phyloP scores from a whole-genome alignment of 2,329 filamentous ascomycete species.

The Coniochaeta prunicola region DNA sequence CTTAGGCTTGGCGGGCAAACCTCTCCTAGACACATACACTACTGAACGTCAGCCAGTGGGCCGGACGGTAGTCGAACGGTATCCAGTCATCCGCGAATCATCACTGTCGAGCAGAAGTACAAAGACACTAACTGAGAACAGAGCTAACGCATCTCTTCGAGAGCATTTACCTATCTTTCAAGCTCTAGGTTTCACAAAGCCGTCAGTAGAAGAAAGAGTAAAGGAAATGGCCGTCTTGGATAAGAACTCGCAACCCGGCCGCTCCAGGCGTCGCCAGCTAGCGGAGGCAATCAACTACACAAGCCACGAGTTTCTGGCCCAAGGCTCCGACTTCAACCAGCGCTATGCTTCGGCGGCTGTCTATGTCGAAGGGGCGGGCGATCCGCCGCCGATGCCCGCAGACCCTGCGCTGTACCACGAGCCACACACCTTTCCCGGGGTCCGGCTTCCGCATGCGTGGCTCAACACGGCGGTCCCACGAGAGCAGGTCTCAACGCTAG shows the following conservation, averaged over 20 bases:
- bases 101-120: too few relatives aligned
- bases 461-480: slow-evolving; percentile 40
- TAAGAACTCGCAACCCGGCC: slow-evolving; percentile 29
- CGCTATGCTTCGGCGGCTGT: slow-evolving; percentile 39
- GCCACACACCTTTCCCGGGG: slow-evolving; percentile 49
- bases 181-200: slow-evolving; percentile 34
- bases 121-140: too few relatives aligned
- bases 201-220: slow-evolving; percentile 27
- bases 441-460: slow-evolving; percentile 56
- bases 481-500: slow-evolving; percentile 45
- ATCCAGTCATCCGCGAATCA: too few relatives aligned
- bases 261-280: slow-evolving; percentile 28
- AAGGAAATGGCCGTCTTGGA: slow-evolving; percentile 28
- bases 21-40: slow-evolving; percentile 37
- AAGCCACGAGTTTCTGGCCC: slow-evolving; percentile 42
- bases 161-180: slow-evolving; percentile 40
- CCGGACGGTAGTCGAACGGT: slow-evolving; percentile 36
- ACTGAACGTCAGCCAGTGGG: slow-evolving; percentile 43
- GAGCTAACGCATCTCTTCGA: slow-evolving; percentile 50
- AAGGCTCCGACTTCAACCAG: slow-evolving; percentile 55
- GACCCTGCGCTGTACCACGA: slow-evolving; percentile 35
- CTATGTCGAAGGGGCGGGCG: slow-evolving; percentile 33
- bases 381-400: slow-evolving; percentile 14
- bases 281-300: slow-evolving; percentile 33
- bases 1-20: too few relatives aligned